These are phyloP conservation scores for Drechslera avenae DNA, from an alignment of 2,329 filamentous ascomycete genomes.

Conservation along the genomic window DNA sequence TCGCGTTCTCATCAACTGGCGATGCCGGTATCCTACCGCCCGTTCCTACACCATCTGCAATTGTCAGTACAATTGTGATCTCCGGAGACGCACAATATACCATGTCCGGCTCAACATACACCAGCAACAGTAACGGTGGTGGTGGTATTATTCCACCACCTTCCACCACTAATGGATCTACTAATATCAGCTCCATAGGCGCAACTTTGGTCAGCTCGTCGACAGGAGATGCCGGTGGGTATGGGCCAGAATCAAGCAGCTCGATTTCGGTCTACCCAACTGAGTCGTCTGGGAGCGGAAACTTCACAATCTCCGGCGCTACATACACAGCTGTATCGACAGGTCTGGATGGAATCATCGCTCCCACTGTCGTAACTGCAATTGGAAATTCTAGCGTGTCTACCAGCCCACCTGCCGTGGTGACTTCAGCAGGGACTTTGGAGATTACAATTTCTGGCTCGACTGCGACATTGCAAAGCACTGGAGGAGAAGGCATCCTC, in stretches of 20 bases:
- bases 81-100: background rate
- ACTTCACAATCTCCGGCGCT: conserved; percentile 9
- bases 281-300: conserved; percentile 2
- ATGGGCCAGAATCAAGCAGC: too few species aligned
- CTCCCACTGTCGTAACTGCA: conserved; percentile 6
- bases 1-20: conserved; percentile 21
- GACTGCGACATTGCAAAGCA: conserved; percentile 13
- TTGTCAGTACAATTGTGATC: background rate
- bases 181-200: too few species aligned
- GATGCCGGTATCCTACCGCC: conserved; percentile 18
- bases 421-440: too few species aligned
- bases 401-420: background rate
- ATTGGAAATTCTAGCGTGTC: conserved; percentile 1
- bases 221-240: too few species aligned
- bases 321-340: conserved; percentile 10
- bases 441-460: background rate
- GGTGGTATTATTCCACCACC: conserved; percentile 8
- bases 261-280: too few species aligned
- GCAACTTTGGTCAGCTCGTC: too few species aligned
- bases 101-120: conserved; percentile 9
- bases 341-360: conserved; percentile 9
- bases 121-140: conserved; percentile 15
- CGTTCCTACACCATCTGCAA: conserved; percentile 11
- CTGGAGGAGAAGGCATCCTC: conserved; percentile 13
- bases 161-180: background rate